phyloP scores from a whole-genome alignment of 1,284 basidiomycete species.

The Agaricales sp. region DNA sequence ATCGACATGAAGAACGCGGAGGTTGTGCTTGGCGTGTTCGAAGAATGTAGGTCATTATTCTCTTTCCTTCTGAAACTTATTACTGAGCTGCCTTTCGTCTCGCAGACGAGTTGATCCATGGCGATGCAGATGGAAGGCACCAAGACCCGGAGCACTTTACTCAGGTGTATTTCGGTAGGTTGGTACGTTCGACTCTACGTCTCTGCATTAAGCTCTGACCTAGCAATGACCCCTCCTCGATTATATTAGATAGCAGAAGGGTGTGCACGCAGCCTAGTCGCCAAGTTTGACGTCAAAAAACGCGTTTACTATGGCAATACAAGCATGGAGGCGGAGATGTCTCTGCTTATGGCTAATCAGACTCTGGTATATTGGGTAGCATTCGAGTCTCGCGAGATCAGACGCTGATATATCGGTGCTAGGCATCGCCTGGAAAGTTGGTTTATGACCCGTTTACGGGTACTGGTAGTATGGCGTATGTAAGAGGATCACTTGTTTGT shows the following conservation, averaged over 20 bases:
- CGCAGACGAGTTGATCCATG: constrained; percentile 39
- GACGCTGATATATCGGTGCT: too few relatives aligned
- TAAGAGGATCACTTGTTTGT: constrained; percentile 27
- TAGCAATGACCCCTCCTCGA: not conserved
- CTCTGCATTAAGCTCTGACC: too few relatives aligned
- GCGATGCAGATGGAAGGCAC: constrained; percentile 32
- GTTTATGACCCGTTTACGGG: constrained; percentile 97
- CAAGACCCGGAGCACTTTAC: constrained; percentile 60
- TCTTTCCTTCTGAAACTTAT: not conserved
- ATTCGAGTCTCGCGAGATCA: too few relatives aligned
- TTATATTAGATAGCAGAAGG: constrained; percentile 56
- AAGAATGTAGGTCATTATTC: constrained; percentile 67
- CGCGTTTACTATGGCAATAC: constrained; percentile 92
- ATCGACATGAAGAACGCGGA: constrained; percentile 82
- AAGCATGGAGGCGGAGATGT: constrained; percentile 95
- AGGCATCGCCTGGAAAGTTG: constrained; percentile 83
- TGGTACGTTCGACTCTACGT: constrained; percentile 46
- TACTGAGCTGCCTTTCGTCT: not conserved
- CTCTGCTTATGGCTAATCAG: constrained; percentile 93
- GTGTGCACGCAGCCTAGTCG: constrained; percentile 58
- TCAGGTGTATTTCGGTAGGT: constrained; percentile 74
- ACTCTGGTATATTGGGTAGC: constrained; percentile 47
- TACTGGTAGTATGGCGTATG: constrained; percentile 94
- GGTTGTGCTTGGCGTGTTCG: constrained; percentile 71
- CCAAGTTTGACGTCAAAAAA: constrained; percentile 81